Conservation (phyloP, 169 alveolate species). For the Eimeria falciformis region DNA sequence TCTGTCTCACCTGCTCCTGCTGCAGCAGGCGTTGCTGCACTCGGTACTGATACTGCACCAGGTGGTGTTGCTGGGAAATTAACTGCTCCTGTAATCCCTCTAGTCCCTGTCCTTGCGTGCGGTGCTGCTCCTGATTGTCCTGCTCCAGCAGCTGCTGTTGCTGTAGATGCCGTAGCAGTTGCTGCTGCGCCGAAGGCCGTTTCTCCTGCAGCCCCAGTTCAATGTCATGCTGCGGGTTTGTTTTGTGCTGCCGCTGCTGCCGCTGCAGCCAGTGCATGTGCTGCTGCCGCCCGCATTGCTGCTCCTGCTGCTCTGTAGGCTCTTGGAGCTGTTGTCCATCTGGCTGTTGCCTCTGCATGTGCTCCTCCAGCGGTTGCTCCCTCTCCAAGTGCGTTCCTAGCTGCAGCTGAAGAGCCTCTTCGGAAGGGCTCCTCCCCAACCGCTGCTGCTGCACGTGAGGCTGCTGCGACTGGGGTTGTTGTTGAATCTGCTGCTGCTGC, state of each 20-base stretch:
- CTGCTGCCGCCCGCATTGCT: neutral
- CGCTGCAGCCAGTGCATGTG: neutral
- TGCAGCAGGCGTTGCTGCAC: neutral
- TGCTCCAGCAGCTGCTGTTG: neutral
- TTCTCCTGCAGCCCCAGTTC: slow-evolving; percentile 23
- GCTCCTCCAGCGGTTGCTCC: neutral
- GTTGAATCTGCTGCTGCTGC: neutral
- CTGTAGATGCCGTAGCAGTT: slow-evolving; percentile 40
- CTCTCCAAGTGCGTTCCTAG: neutral
- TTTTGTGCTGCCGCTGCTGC: slow-evolving; percentile 12
- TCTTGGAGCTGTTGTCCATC: neutral
- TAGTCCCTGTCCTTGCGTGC: neutral
- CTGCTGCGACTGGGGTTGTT: slow-evolving; percentile 12
- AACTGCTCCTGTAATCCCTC: neutral
- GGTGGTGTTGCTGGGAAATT: neutral
- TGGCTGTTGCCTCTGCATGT: slow-evolving; percentile 4
- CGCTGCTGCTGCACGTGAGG: neutral
- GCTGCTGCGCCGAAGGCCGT: neutral
- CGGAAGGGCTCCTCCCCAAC: neutral
- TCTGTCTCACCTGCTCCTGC: neutral
- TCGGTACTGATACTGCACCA: neutral
- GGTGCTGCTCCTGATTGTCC: neutral
- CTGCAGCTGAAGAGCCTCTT: neutral
- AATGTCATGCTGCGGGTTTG: neutral
- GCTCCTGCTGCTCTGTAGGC: neutral